phyloP scores from a whole-genome alignment of 2,329 filamentous ascomycete species.

The Diplodia corticola region DNA sequence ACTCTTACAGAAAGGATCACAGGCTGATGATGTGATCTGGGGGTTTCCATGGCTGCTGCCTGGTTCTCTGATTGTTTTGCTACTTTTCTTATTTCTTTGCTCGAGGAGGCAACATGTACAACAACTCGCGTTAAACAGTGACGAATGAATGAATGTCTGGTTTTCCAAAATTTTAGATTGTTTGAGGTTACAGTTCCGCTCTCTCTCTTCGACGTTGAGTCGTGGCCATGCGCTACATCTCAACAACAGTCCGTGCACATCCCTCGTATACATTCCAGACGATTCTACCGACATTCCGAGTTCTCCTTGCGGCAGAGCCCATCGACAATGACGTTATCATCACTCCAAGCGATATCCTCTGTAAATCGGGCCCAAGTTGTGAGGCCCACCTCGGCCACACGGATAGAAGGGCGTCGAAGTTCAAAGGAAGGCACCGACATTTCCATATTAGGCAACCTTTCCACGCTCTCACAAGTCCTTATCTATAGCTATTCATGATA shows the following conservation, averaged over 20 bases:
- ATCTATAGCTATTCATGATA: background rate
- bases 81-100: background rate
- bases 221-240: background rate
- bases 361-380: background rate
- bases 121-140: constrained; percentile 13
- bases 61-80: constrained; percentile 1
- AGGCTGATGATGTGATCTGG: constrained; percentile 10
- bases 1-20: constrained; percentile 24
- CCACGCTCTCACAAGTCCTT: background rate
- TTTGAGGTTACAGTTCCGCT: background rate
- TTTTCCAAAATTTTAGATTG: background rate
- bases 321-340: background rate
- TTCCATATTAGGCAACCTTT: background rate
- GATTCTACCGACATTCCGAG: background rate
- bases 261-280: background rate
- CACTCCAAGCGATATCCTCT: background rate
- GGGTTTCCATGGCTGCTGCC: constrained; percentile 7
- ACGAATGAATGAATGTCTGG: constrained; percentile 15
- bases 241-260: background rate
- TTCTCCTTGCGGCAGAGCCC: background rate
- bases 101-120: constrained; percentile 7
- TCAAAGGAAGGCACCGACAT: background rate
- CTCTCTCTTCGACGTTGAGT: background rate
- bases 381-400: background rate
- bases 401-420: background rate